phyloP scores from a whole-genome alignment of 2,329 filamentous ascomycete species.

The Cladophialophora carrionii region DNA sequence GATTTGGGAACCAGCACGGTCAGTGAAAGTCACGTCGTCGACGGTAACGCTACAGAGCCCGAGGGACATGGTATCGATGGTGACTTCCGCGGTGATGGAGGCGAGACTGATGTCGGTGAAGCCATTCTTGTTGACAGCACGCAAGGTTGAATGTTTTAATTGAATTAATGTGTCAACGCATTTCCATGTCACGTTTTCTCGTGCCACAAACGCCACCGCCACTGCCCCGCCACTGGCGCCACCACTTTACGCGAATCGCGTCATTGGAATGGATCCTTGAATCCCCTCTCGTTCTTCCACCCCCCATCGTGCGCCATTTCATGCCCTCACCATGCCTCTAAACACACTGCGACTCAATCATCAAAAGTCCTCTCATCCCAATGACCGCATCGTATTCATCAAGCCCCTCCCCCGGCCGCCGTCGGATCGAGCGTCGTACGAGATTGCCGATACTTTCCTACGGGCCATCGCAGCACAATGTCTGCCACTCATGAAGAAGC shows the following conservation, averaged over 20 bases:
- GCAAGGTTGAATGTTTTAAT: neutral
- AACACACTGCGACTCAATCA: slow-evolving; percentile 76
- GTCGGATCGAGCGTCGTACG: slow-evolving; percentile 52
- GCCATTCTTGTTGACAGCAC: neutral
- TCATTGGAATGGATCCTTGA: neutral
- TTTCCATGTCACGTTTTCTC: slow-evolving; percentile 21
- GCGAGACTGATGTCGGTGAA: neutral
- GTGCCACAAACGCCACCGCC: slow-evolving; percentile 8
- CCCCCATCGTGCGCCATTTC: slow-evolving; percentile 24
- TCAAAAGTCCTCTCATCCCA: slow-evolving; percentile 39
- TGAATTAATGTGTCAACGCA: neutral
- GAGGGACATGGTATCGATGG: neutral
- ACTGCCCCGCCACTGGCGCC: neutral
- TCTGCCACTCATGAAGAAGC: slow-evolving; percentile 69
- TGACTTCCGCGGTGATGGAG: neutral
- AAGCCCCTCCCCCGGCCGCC: slow-evolving; percentile 70
- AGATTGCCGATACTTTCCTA: slow-evolving; percentile 69
- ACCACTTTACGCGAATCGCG: slow-evolving; percentile 22
- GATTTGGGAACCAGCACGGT: neutral
- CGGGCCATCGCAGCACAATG: slow-evolving; percentile 81
- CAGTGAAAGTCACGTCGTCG: neutral
- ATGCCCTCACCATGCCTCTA: slow-evolving; percentile 64
- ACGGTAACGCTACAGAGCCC: neutral
- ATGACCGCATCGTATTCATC: slow-evolving; percentile 72
- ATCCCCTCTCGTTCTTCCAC: neutral